Conservation (phyloP, 1,284 basidiomycete genomes). For the Gomphus bonarii region DNA sequence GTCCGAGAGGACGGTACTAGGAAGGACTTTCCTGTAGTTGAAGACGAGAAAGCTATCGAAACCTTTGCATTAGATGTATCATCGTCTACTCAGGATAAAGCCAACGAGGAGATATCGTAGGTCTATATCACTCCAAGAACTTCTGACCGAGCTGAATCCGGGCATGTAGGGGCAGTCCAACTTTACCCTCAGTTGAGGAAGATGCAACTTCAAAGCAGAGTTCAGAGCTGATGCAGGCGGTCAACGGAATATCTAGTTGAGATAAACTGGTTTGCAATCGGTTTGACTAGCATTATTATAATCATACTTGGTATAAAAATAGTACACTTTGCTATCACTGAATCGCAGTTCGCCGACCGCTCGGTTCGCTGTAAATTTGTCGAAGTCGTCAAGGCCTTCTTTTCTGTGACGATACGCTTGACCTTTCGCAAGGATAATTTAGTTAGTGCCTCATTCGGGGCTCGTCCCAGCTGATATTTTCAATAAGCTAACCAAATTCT, state of each 20-base stretch:
- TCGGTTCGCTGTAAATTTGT: background rate
- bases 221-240: background rate
- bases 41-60: background rate
- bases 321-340: background rate
- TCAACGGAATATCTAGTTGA: background rate
- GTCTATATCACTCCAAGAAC: background rate
- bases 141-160: background rate
- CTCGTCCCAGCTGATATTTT: background rate
- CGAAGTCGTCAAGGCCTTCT: background rate
- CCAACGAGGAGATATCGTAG: background rate
- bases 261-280: background rate
- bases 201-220: background rate
- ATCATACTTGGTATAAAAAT: background rate
- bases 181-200: background rate
- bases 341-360: background rate
- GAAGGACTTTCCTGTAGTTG: constrained; percentile 5
- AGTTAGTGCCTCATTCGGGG: background rate
- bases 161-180: background rate
- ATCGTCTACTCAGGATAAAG: background rate
- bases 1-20: constrained; percentile 54
- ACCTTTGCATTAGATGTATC: background rate
- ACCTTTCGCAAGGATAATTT: background rate
- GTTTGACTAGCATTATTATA: background rate
- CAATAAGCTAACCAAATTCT: background rate
- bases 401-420: background rate